Base-by-base conservation (phyloP, 2,329 filamentous ascomycete species). In the Exophiala phaeomuriformis region DNA sequence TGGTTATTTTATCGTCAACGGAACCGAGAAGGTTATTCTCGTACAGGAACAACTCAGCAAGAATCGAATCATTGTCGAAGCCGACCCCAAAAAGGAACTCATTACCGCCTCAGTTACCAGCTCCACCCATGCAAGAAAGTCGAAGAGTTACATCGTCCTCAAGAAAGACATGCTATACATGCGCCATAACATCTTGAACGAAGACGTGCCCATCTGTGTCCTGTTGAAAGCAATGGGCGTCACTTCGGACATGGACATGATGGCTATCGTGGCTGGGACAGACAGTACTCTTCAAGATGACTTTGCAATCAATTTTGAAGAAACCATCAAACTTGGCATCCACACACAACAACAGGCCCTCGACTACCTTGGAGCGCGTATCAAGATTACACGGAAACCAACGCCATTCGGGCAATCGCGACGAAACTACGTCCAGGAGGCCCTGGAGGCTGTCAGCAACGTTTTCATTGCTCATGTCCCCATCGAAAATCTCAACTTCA, bases 21-120 rank as follows among this genome's bases (percentile, higher is more conserved):
- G 93, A 44, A 96, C 94, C 19, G 93, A 98, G 70, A 98, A 98
- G 75, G 93, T 98, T 63, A 98, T 98, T 66, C 75, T 98, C 41
- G 94, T 98, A 9, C 93, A 98, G 70, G 94, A 98, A 68, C 93
- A 98, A 72, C 76, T 98, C 67, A 98, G 93, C 79, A 98, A 98
- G 79, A 98, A 98, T 71, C 84, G 93, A 75, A 88, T 98, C 65
- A 96, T 98, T 68, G 91, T 98, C 10, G 94, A 98, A 71, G 85
- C 88, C 51, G 88, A 91, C 64, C 79, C 85, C 49, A 95, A 95
- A 73, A 97, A 96, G 71, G 87, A 87, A 56, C 84, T 95, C 60
- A 91, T 97, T 52, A 88, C 91, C 62, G 93, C 94, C 36, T 97
- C 93, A 1, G 93, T 97, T 31, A 98, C 90, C 5, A 80, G 90